Evolutionary conservation across 495 filamentous ascomycete genomes (phyloP).

Genomic region (Aspergillus saccharolyticus): DNA sequence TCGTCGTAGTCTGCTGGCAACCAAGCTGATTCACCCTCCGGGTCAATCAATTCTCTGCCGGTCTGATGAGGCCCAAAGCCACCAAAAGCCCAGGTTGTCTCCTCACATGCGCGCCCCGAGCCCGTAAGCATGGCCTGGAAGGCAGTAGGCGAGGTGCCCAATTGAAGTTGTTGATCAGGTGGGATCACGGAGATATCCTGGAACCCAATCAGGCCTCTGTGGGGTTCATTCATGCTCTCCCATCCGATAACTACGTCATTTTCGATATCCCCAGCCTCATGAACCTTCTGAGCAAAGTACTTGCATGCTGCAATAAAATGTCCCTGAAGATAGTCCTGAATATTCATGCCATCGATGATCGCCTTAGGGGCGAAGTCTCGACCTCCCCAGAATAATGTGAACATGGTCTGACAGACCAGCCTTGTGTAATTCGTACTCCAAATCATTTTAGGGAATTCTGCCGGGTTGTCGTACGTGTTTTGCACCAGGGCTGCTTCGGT

Average conservation of each 20-base stretch:
- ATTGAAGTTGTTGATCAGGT: constrained; percentile 81
- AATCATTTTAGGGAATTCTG: constrained; percentile 94
- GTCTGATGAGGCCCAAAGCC: constrained; percentile 87
- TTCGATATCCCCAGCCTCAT: constrained; percentile 86
- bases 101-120: constrained; percentile 82
- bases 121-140: constrained; percentile 92
- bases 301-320: constrained; percentile 77
- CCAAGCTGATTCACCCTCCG: constrained; percentile 81
- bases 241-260: constrained; percentile 87
- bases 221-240: constrained; percentile 94
- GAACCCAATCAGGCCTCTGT: constrained; percentile 81
- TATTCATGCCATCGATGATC: constrained; percentile 89
- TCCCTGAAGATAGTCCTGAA: constrained; percentile 89
- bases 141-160: constrained; percentile 88
- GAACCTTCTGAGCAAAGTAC: constrained; percentile 77
- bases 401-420: constrained; percentile 82
- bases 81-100: constrained; percentile 90
- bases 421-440: constrained; percentile 97
- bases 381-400: constrained; percentile 93
- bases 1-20: constrained; percentile 77
- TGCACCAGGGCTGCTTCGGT: constrained; percentile 94
- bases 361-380: constrained; percentile 92
- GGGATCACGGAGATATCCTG: constrained; percentile 80
- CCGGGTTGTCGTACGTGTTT: constrained; percentile 85
- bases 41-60: constrained; percentile 77